A percentile compares a stretch with the other conserved stretches of the same genome.
These are phyloP conservation scores for Raffaelea ambrosiae DNA, from an alignment of 2,329 filamentous ascomycete species.

Conservation along the genomic window DNA sequence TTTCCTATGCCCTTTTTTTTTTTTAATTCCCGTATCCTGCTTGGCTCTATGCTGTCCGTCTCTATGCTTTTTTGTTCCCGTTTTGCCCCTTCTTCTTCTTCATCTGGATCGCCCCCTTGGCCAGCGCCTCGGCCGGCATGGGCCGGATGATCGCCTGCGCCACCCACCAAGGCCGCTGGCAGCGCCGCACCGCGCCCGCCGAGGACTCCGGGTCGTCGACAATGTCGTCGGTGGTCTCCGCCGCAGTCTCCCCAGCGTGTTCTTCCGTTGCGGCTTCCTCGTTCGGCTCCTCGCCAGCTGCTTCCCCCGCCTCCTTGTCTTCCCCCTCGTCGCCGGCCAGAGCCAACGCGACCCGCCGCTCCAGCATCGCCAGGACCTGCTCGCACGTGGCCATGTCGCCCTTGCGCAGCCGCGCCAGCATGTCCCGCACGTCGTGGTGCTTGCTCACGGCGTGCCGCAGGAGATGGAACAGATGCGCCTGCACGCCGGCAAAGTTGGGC, in stretches of 20 bases:
- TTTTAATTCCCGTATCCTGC: no score
- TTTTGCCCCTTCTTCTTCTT: constrained; percentile 53
- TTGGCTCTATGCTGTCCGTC: neutral
- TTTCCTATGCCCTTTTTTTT: neutral
- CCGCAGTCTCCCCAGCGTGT: constrained; percentile 16
- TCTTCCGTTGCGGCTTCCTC: constrained; percentile 17
- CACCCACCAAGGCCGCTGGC: constrained; percentile 81
- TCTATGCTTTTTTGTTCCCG: neutral
- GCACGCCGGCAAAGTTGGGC: constrained; percentile 70
- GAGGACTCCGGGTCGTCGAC: constrained; percentile 46
- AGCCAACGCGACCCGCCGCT: constrained; percentile 64
- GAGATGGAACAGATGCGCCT: constrained; percentile 89
- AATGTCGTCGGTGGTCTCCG: constrained; percentile 17
- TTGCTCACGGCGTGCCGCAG: constrained; percentile 71
- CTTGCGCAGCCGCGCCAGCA: constrained; percentile 59
- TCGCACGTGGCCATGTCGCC: constrained; percentile 74
- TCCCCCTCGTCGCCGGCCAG: constrained; percentile 61
- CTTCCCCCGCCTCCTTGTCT: constrained; percentile 46
- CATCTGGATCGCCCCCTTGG: constrained; percentile 66
- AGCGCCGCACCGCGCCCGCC: constrained; percentile 59
- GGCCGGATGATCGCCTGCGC: constrained; percentile 82
- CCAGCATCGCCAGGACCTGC: constrained; percentile 64
- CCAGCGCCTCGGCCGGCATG: constrained; percentile 77
- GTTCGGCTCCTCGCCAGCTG: constrained; percentile 32
- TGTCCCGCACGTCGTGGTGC: constrained; percentile 78